These are phyloP conservation scores for Peronospora farinosa DNA, from an alignment of 352 stramenopile species.

Conservation along the genomic window DNA sequence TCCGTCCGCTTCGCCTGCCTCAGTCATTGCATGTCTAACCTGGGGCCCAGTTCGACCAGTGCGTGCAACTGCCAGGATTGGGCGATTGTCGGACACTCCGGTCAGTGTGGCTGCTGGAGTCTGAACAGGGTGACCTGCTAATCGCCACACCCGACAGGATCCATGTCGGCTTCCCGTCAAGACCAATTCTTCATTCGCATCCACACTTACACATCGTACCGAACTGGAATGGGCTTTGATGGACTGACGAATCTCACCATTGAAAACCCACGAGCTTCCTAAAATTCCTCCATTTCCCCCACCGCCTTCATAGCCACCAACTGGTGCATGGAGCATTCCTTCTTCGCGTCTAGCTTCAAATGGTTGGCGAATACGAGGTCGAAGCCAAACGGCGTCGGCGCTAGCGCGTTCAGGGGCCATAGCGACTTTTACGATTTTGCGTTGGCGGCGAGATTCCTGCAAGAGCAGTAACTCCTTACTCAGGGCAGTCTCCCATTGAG, in stretches of 20 bases:
- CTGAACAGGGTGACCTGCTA: conserved; percentile 46
- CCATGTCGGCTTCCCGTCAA: conserved; percentile 69
- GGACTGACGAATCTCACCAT: conserved; percentile 41
- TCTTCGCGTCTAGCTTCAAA: conserved; percentile 23
- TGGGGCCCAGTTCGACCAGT: conserved; percentile 9
- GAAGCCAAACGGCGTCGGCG: conserved; percentile 31
- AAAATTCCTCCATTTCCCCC: conserved; percentile 8
- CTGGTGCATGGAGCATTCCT: conserved; percentile 9
- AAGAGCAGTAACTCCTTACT: conserved; percentile 46
- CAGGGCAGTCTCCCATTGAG: conserved; percentile 40
- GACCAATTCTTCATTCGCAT: conserved; percentile 52
- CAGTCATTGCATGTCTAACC: conserved; percentile 1
- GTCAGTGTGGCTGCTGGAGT: conserved; percentile 17
- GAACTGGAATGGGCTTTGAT: conserved; percentile 63
- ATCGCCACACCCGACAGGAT: conserved; percentile 64
- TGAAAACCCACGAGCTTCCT: conserved; percentile 25
- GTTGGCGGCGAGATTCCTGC: conserved; percentile 48
- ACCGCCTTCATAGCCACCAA: conserved; percentile 23
- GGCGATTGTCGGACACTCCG: conserved; percentile 11
- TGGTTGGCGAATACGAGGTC: conserved; percentile 21
- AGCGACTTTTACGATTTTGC: conserved; percentile 23
- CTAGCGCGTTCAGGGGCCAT: conserved; percentile 21
- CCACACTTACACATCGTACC: conserved; percentile 47
- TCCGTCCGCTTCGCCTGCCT: conserved; percentile 19
- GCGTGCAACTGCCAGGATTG: conserved; percentile 24